These are phyloP conservation scores for Yamadazyma mexicana DNA, from an alignment of 1,139 yeast genomes.

Conservation along the genomic window DNA sequence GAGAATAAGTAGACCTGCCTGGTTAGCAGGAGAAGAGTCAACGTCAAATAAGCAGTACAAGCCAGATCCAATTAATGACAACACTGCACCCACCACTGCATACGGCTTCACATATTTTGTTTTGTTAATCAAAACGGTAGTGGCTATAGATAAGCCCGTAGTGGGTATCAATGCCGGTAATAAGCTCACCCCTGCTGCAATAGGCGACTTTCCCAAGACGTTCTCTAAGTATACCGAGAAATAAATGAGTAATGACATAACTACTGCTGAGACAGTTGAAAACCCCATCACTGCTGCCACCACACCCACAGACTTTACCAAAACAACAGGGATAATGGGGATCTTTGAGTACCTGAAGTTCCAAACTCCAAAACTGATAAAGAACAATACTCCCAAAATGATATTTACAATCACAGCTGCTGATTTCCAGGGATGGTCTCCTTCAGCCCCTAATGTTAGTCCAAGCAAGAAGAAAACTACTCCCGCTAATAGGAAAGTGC, in stretches of 20 bases:
- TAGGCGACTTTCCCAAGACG: conserved; percentile 29
- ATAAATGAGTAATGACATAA: conserved; percentile 19
- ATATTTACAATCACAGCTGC: conserved; percentile 48
- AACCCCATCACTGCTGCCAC: conserved; percentile 21
- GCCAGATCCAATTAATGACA: conserved; percentile 36
- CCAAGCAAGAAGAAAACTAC: conserved; percentile 44
- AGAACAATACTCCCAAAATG: conserved; percentile 37
- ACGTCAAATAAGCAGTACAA: conserved; percentile 29
- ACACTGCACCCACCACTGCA: conserved; percentile 24
- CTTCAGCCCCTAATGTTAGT: conserved; percentile 39
- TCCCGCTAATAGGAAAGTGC: conserved; percentile 45
- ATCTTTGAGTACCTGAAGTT: conserved; percentile 24
- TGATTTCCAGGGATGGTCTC: conserved; percentile 50
- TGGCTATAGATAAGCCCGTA: conserved; percentile 27
- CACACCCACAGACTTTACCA: conserved; percentile 22
- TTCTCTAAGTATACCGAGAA: conserved; percentile 39
- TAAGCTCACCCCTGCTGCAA: conserved; percentile 39
- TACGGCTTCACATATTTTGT: conserved; percentile 32
- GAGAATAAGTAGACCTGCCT: conserved; percentile 37
- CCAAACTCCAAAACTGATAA: conserved; percentile 23
- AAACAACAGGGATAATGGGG: conserved; percentile 28
- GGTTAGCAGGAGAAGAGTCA: conserved; percentile 24
- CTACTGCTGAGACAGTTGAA: conserved; percentile 21
- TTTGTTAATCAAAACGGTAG: conserved; percentile 33
- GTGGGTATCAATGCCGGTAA: conserved; percentile 37